Conservation (phyloP, 1,284 basidiomycete species). For the Naganishia cerealis region DNA sequence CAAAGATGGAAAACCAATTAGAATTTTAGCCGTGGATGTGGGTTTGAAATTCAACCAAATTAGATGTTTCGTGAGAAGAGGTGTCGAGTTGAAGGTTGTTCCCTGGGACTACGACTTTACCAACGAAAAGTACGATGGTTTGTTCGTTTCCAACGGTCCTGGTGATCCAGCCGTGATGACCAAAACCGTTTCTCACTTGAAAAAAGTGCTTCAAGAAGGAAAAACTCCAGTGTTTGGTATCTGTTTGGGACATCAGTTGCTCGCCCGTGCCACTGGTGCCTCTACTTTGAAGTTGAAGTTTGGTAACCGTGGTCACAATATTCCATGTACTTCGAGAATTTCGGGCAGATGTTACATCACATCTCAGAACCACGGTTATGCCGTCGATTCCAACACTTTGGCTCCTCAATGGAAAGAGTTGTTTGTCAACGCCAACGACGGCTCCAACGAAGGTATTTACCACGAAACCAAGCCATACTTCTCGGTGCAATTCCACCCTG, state of each 20-base stretch:
- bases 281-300: slow-evolving; percentile 98
- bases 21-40: slow-evolving; percentile 89
- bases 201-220: slow-evolving; percentile 68
- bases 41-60: slow-evolving; percentile 99
- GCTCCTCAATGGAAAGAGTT: slow-evolving; percentile 89
- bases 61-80: slow-evolving; percentile 88
- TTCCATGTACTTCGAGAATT: slow-evolving; percentile 91
- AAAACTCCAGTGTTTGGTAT: slow-evolving; percentile 95
- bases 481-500: slow-evolving; percentile 99
- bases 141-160: slow-evolving; percentile 97
- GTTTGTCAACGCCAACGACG: slow-evolving; percentile 95
- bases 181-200: slow-evolving; percentile 72
- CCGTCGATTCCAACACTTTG: slow-evolving; percentile 80
- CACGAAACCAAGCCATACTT: slow-evolving; percentile 80
- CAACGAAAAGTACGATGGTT: slow-evolving; percentile 75
- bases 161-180: slow-evolving; percentile 89
- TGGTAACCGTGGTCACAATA: slow-evolving; percentile 97
- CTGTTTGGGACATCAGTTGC: slow-evolving; percentile 95
- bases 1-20: slow-evolving; percentile 71
- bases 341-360: slow-evolving; percentile 98
- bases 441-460: slow-evolving; percentile 95
- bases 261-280: slow-evolving; percentile 91
- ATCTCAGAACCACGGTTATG: slow-evolving; percentile 97
- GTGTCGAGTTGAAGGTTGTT: slow-evolving; percentile 93
- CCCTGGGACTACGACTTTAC: slow-evolving; percentile 96